A percentile compares a stretch with the other conserved stretches of the same genome.
phyloP scores from a whole-genome alignment of 805 yeast genomes.

The Yarrowia porcina region DNA sequence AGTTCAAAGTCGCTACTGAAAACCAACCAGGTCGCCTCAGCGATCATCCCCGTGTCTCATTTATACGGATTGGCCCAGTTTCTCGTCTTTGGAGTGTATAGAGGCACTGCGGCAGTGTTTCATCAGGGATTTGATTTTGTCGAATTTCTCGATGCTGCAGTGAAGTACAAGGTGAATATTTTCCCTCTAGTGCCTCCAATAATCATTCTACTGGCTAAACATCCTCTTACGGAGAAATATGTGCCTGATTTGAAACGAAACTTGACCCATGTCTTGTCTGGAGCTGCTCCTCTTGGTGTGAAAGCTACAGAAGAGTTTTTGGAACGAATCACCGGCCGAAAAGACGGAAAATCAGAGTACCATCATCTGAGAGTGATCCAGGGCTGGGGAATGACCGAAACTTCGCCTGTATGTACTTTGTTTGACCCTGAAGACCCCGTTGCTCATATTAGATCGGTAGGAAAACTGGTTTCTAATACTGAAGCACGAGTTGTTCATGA shows the following conservation, averaged over 20 bases:
- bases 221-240: slow-evolving; percentile 44
- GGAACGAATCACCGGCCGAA: slow-evolving; percentile 26
- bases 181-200: slow-evolving; percentile 45
- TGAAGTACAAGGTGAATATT: slow-evolving; percentile 39
- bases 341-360: not conserved
- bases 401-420: slow-evolving; percentile 27
- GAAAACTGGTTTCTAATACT: not conserved
- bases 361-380: slow-evolving; percentile 21
- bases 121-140: slow-evolving; percentile 40
- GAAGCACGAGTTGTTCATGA: not conserved
- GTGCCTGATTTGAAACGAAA: slow-evolving; percentile 43
- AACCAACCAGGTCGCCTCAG: slow-evolving; percentile 13
- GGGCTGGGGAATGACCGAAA: slow-evolving; percentile 26
- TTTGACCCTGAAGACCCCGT: slow-evolving; percentile 6
- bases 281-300: slow-evolving; percentile 48
- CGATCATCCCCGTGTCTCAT: slow-evolving; percentile 39
- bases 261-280: slow-evolving; percentile 42
- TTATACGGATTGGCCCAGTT: slow-evolving; percentile 36
- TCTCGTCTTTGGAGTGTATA: slow-evolving; percentile 32
- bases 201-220: slow-evolving; percentile 47
- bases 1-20: slow-evolving; percentile 29
- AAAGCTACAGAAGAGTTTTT: not conserved
- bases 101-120: slow-evolving; percentile 32
- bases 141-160: slow-evolving; percentile 34
- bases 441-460: not conserved